Base-by-base conservation (phyloP, 331 rosid species). In the Quercus phellos region DNA sequence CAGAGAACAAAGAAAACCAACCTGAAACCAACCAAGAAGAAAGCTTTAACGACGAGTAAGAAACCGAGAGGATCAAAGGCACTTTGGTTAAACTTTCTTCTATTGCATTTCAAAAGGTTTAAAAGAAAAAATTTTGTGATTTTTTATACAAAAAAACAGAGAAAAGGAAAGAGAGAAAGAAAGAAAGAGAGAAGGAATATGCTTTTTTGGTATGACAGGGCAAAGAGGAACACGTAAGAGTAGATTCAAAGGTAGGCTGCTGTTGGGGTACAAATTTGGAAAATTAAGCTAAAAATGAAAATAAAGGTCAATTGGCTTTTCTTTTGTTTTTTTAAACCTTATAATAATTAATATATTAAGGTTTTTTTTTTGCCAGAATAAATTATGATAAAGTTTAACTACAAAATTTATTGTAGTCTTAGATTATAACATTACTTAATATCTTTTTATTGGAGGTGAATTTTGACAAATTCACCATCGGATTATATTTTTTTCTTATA, bases 191-290 rank as follows among this genome's bases (percentile, higher is more conserved):
- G 8, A 32, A 17, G 61, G 90, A 74, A 86, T 87, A 92, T 90
- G 89, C 95, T 76, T 87, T 74, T 73, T 70, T 76, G 82, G 81
- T 21, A 74, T 9, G 69, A 75, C 55, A 68, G 6, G 21, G 68
- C 82, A 54, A 72, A 63, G 9, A n/a, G 68, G 82, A 58, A 72
- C 83, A 79, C 70, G 85, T 59, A 82, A 32, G 61, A 34, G 81
- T 59, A 17, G 68, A 71, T 75, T 75, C 75, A 74, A 24, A 73
- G 68, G 38, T 26, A 26, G 18, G 18, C 4, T 11, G 46, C 46
- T 8, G 11, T 38, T 38, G 46, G 46, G 68, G 54, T 73, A 55
- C 72, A 50, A 71, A 75, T 14, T 27, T 12, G 75, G 78, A 61
- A 78, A 35, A 9, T 46, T 2, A 11, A 18, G 43, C 3, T 11